Percentiles rank a stretch among this genome's conserved stretches.
Conservation (phyloP, 371 early-diverging fungal species). For the Smittium mucronatum region DNA sequence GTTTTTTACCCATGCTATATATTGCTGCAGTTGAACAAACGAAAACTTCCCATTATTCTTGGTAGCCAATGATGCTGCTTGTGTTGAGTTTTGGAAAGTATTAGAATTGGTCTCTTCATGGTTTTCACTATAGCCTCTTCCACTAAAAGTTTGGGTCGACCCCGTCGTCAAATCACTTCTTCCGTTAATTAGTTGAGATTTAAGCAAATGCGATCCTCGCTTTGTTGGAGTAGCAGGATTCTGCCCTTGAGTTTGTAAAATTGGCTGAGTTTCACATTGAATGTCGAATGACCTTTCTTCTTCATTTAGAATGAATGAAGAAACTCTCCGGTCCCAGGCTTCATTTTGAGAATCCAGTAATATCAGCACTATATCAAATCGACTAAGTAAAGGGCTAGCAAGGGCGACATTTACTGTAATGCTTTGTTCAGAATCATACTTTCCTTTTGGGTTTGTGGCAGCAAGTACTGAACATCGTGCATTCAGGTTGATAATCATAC, state of each 20-base stretch:
- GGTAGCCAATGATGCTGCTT: slow-evolving; percentile 19
- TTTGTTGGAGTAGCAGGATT: background rate
- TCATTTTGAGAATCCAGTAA: slow-evolving; percentile 50
- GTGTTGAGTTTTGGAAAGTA: background rate
- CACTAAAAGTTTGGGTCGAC: background rate
- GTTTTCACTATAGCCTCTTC: background rate
- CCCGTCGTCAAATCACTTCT: no score
- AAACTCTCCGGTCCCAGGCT: slow-evolving; percentile 46
- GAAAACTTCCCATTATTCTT: slow-evolving; percentile 12
- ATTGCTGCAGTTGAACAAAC: slow-evolving; percentile 44
- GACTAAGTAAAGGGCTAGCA: slow-evolving; percentile 51
- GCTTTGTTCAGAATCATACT: slow-evolving; percentile 42
- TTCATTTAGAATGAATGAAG: slow-evolving; percentile 37
- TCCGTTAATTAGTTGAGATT: no score
- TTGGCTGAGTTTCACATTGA: background rate
- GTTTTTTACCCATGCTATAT: slow-evolving; percentile 41
- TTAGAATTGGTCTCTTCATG: background rate
- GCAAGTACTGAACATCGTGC: slow-evolving; percentile 65
- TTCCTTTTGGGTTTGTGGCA: slow-evolving; percentile 63
- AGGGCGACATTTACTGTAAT: slow-evolving; percentile 48
- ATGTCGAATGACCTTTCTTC: background rate
- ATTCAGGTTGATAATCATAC: slow-evolving; percentile 64
- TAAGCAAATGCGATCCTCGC: background rate
- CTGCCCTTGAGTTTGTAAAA: background rate
- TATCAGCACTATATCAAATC: slow-evolving; percentile 68